phyloP scores from a whole-genome alignment of 164 flowering plant genomes.

The Magnolia officinalis region DNA sequence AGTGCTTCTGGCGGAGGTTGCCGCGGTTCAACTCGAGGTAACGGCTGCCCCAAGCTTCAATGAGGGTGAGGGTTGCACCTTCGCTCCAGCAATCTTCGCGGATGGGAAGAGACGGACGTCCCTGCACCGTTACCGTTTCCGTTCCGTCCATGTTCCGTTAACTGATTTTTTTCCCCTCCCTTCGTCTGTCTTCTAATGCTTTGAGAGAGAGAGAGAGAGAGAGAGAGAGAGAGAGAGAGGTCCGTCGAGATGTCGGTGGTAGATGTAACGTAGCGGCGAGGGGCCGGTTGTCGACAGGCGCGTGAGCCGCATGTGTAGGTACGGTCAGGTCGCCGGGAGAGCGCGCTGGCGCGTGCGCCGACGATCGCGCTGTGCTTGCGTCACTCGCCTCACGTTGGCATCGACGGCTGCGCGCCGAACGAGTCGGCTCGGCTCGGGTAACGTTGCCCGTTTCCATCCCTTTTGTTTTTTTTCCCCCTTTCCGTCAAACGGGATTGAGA shows the following conservation, averaged over 20 bases:
- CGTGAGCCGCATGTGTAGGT: conserved; percentile 32
- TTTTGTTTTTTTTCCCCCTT: not conserved
- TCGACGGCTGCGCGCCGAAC: conserved; percentile 2
- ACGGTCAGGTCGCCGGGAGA: conserved; percentile 35
- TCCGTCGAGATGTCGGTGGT: not conserved
- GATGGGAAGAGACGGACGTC: conserved; percentile 30
- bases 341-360: conserved; percentile 23
- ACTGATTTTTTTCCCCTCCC: not conserved
- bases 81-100: conserved; percentile 97
- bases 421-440: conserved; percentile 27
- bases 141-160: conserved; percentile 14
- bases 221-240: not conserved
- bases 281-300: conserved; percentile 31
- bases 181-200: not conserved
- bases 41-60: conserved; percentile 84
- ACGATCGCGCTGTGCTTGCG: conserved; percentile 20
- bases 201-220: not conserved
- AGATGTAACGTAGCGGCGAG: conserved; percentile 21
- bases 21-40: conserved; percentile 77
- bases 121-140: conserved; percentile 5
- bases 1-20: conserved; percentile 82
- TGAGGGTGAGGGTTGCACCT: conserved; percentile 67
- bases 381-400: conserved; percentile 8
- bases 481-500: not conserved
- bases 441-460: conserved; percentile 1